Conservation (phyloP, 495 filamentous ascomycete species). For the Polyplosphaeria fusca region DNA sequence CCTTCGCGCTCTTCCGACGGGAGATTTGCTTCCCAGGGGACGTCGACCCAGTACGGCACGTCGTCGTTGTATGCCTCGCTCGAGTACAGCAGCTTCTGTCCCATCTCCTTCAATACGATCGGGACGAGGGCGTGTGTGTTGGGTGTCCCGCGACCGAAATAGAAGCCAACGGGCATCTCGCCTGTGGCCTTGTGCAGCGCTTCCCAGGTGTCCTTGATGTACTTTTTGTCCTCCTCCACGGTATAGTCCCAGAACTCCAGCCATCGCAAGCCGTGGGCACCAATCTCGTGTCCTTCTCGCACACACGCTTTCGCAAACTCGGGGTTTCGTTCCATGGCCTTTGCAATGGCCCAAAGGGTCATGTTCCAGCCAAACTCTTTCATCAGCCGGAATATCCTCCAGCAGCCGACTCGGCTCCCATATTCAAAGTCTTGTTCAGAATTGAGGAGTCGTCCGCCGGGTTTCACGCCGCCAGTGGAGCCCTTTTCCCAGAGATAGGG, state of each 20-base stretch:
- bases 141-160: conserved; percentile 37
- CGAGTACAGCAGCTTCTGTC: conserved; percentile 32
- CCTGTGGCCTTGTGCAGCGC: conserved; percentile 35
- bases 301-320: conserved; percentile 36
- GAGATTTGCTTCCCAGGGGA: conserved; percentile 33
- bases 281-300: conserved; percentile 37
- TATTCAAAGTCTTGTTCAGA: conserved; percentile 41
- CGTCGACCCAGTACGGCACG: conserved; percentile 39
- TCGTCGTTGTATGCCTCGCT: conserved; percentile 39
- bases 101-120: conserved; percentile 33
- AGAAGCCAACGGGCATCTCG: conserved; percentile 37
- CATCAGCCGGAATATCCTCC: conserved; percentile 37
- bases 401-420: conserved; percentile 34
- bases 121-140: conserved; percentile 34
- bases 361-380: conserved; percentile 39
- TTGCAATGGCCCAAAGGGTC: conserved; percentile 36
- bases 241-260: conserved; percentile 38
- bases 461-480: conserved; percentile 29
- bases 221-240: conserved; percentile 35
- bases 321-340: conserved; percentile 36
- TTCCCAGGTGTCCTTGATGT: conserved; percentile 35
- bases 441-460: conserved; percentile 35
- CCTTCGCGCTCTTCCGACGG: conserved; percentile 34
- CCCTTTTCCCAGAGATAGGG: conserved; percentile 41
- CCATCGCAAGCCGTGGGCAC: conserved; percentile 37